Base-by-base conservation (phyloP, 2,329 filamentous ascomycete species). In the Venturia pyrina region DNA sequence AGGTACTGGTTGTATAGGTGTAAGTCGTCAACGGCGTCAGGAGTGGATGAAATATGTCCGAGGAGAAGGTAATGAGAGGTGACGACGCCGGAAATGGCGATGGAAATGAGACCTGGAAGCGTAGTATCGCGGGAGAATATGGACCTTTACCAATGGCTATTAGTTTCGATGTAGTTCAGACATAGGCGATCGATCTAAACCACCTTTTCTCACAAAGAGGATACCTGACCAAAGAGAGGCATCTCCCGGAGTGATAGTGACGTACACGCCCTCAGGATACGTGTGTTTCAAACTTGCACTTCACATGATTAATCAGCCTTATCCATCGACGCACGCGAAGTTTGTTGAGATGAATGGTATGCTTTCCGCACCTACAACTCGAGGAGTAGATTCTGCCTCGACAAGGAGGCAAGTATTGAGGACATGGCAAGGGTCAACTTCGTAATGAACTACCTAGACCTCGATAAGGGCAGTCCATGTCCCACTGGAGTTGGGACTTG, bases 11-110 rank as follows among this genome's bases (percentile, higher is more conserved):
- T 53, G 91, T 89, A 79, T 96, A 96, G 73, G 91, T 95, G 77
- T 96, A 96, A 3, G 91, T 96, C n/a, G 92, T 96, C 68, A 96
- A 82, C 46, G 95, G 93, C 8, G 93, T 92, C 70, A 98, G 88
- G 53, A 99, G 82, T 21, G 93, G 93, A 75, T 99, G 93, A 76
- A 98, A 99, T 70, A 98, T 89, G 74, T 98, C 93, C 70, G 91
- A 96, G 59, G 87, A 85, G 76, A 99, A 96, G 65, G 89, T 93
- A 69, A 99, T 86, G 21, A 93, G 81, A 11, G 95, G 95, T 63
- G 93, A 90, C 24, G 90, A 79, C 63, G 82, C 79, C 15, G 93
- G 93, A 74, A 96, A 97, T 48, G 84, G 83, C 68, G 89, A 82
- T 44, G 93, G 90, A 72, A 98, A 98, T 32, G 88, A 88, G 69